Conservation (phyloP, 805 yeast species). For the Kuraishia molischiana region DNA sequence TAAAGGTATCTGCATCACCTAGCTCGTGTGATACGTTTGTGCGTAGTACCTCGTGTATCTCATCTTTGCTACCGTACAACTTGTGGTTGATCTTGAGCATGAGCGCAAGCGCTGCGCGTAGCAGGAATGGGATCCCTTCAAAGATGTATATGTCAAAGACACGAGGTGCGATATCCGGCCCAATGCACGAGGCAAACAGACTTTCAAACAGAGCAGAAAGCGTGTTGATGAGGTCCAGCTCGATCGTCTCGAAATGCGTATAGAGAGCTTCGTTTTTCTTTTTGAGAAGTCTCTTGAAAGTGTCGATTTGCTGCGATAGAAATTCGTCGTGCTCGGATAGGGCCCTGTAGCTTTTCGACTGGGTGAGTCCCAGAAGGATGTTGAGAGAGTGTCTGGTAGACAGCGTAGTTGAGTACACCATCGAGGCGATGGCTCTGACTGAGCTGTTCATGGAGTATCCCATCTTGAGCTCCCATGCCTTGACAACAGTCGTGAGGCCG, state of each 20-base stretch:
- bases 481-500: not conserved
- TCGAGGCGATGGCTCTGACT: not conserved
- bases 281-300: conserved; percentile 38
- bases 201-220: conserved; percentile 32
- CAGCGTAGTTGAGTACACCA: not conserved
- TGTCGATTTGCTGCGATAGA: conserved; percentile 27
- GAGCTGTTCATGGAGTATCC: not conserved
- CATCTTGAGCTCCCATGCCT: not conserved
- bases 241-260: conserved; percentile 36
- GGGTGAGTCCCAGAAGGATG: not conserved
- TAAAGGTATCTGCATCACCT: conserved; percentile 41
- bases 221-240: conserved; percentile 30
- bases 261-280: conserved; percentile 33
- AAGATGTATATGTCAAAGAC: conserved; percentile 50
- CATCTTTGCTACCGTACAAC: conserved; percentile 40
- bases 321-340: conserved; percentile 7
- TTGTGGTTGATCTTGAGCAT: conserved; percentile 37
- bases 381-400: not conserved
- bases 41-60: conserved; percentile 32
- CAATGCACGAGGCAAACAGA: conserved; percentile 34
- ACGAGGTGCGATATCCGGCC: conserved; percentile 35
- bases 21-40: conserved; percentile 22
- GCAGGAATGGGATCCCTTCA: conserved; percentile 49
- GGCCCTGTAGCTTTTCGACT: not conserved
- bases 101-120: conserved; percentile 44